Conservation (phyloP, 495 filamentous ascomycete genomes). For the Xylaria sp. region DNA sequence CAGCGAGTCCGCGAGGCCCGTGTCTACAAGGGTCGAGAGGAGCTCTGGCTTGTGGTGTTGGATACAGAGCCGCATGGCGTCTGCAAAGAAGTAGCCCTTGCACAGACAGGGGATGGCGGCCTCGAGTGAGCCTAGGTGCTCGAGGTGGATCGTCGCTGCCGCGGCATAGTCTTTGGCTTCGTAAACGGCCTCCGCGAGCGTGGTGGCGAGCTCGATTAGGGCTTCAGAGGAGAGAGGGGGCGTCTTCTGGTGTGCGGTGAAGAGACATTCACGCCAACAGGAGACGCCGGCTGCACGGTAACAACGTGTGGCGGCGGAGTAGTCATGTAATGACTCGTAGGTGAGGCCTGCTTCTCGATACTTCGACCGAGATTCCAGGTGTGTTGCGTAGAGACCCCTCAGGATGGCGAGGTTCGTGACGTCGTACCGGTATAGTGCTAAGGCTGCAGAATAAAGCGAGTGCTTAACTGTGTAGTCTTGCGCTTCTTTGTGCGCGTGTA, state of each 20-base stretch:
- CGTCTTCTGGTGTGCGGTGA: slow-evolving; percentile 67
- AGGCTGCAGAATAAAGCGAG: slow-evolving; percentile 75
- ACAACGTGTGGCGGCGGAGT: slow-evolving; percentile 72
- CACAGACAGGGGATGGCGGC: slow-evolving; percentile 75
- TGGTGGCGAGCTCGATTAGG: slow-evolving; percentile 66
- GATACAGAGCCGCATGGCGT: slow-evolving; percentile 75
- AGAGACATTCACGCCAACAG: slow-evolving; percentile 89
- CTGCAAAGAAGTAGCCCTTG: slow-evolving; percentile 81
- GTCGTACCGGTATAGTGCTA: slow-evolving; percentile 86
- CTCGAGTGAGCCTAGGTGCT: slow-evolving; percentile 76
- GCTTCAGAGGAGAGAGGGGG: slow-evolving; percentile 64
- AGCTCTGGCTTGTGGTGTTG: slow-evolving; percentile 53
- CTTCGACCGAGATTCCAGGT: slow-evolving; percentile 73
- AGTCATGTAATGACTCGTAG: slow-evolving; percentile 84
- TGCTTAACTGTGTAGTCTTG: slow-evolving; percentile 78
- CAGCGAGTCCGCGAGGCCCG: slow-evolving; percentile 77
- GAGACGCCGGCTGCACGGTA: slow-evolving; percentile 75
- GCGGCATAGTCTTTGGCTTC: slow-evolving; percentile 83
- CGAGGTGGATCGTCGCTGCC: slow-evolving; percentile 79
- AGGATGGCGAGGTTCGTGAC: slow-evolving; percentile 61
- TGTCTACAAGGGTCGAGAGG: slow-evolving; percentile 66
- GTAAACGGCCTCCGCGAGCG: slow-evolving; percentile 72
- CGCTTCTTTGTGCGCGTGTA: slow-evolving; percentile 74
- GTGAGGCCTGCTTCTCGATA: slow-evolving; percentile 86
- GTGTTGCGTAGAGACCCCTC: slow-evolving; percentile 76